Evolutionary conservation across 495 filamentous ascomycete species (phyloP).

Genomic region (Parathielavia appendiculata): DNA sequence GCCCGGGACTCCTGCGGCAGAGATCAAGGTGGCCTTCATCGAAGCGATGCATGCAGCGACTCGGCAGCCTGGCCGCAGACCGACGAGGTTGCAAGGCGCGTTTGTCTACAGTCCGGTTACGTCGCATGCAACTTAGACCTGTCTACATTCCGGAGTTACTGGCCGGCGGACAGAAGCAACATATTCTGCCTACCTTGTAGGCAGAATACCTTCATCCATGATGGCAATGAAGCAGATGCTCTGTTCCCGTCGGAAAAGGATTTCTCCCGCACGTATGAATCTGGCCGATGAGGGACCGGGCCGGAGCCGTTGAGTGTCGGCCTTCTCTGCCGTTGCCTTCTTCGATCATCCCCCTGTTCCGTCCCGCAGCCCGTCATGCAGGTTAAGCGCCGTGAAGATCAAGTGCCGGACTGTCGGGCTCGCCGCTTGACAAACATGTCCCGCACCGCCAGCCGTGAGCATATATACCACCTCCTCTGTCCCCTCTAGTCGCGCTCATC

Average conservation of each 20-base stretch:
- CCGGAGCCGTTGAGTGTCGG: neutral
- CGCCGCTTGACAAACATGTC: constrained; percentile 5
- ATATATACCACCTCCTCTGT: constrained; percentile 8
- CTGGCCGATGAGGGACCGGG: neutral
- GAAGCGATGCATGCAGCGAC: neutral
- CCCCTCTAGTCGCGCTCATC: neutral
- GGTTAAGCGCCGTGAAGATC: constrained; percentile 13
- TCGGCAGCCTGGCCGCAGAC: neutral
- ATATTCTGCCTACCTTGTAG: too few relatives aligned
- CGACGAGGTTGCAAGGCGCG: too few relatives aligned
- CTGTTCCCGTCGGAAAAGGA: neutral
- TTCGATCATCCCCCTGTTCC: neutral
- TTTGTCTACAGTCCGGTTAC: too few relatives aligned
- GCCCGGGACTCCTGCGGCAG: neutral
- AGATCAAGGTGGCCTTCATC: neutral
- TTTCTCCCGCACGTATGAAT: neutral
- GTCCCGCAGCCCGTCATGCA: neutral
- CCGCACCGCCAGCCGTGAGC: neutral
- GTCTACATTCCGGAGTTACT: too few relatives aligned
- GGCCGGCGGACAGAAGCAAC: too few relatives aligned
- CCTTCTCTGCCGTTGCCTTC: neutral
- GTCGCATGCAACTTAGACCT: too few relatives aligned
- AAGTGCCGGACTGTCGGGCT: constrained; percentile 19
- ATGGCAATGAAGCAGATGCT: neutral
- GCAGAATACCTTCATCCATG: too few relatives aligned